Base-by-base conservation (phyloP, 2,329 filamentous ascomycete genomes). In the Stylonectria norvegica region DNA sequence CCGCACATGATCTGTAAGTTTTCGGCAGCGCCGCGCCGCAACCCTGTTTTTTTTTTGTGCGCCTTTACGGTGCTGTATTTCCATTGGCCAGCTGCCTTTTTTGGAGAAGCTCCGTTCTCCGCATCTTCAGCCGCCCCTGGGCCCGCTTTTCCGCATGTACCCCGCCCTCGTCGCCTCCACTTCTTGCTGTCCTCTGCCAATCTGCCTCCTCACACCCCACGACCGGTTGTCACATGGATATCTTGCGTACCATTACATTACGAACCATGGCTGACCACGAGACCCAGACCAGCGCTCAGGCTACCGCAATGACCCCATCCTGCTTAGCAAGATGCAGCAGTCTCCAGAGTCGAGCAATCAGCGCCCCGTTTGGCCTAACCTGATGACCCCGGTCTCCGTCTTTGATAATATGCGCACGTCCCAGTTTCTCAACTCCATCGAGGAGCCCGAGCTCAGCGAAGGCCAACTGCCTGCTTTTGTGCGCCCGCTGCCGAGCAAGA, bases 401-500 rank as follows among this genome's bases (percentile, higher is more conserved):
- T 65, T 67, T 46, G 61, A 63, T 19, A 56, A 56, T 38, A 61
- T 68, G 32, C 67, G 66, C 46, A 67, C 66, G 15, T 60, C 65
- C 14, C 68, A 72, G 47, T 68, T 70, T 42, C 63, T 70, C 40
- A 67, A 59, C 49, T 66, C 75, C 49, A 67, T 76, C 47, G 66
- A 77, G 48, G 65, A 70, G 48, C 65, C 71, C 43, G 71, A 73
- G 58, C n/a, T n/a, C n/a, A 56, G 57, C 51, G 52, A 52, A 27
- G 50, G 72, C 22, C 71, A 81, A 41, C 66, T 83, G 16, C 80
- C 81, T 25, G 66, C 67, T 20, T 96, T 89, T 59, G 81, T 96
- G 57, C 86, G 87, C 56, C 83, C 88, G 17, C 72, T 95, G 5
- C 89, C 89, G 1, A 66, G 78, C 30, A 85, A 84, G 57, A 85